A percentile compares a stretch with the other conserved stretches of the same genome.
Evolutionary conservation across 352 stramenopile genomes (phyloP).

Genomic region (Pythium phragmitis): DNA sequence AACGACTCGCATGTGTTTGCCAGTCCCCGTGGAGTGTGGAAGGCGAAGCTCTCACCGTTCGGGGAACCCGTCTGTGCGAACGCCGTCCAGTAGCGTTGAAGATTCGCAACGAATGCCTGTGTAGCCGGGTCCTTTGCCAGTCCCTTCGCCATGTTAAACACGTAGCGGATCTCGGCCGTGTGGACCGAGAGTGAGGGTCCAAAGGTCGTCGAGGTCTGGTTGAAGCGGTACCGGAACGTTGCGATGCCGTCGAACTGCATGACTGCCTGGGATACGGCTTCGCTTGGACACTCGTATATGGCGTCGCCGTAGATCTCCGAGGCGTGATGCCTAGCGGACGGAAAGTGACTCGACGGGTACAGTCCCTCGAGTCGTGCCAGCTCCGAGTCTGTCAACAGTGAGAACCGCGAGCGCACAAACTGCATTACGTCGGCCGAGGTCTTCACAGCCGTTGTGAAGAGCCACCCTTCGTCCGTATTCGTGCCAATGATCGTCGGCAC

Average conservation of each 20-base stretch:
- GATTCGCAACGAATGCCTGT: neutral
- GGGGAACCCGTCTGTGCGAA: conserved; percentile 12
- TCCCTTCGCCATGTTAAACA: neutral
- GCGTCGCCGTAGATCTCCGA: conserved; percentile 11
- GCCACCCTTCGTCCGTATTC: conserved; percentile 19
- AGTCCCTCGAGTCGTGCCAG: conserved; percentile 1
- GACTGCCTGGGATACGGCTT: neutral
- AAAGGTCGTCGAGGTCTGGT: conserved; percentile 2
- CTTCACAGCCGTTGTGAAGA: conserved; percentile 2
- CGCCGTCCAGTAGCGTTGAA: conserved; percentile 17
- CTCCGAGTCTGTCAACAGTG: conserved; percentile 2
- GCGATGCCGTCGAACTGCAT: neutral
- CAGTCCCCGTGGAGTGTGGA: no score
- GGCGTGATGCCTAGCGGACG: conserved; percentile 3
- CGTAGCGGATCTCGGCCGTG: conserved; percentile 14
- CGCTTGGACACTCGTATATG: conserved; percentile 19
- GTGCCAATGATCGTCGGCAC: conserved; percentile 19
- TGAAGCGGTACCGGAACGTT: conserved; percentile 20
- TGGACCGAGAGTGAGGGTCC: conserved; percentile 10
- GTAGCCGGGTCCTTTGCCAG: neutral
- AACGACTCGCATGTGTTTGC: no score
- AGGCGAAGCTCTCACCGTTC: neutral
- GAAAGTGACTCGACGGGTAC: conserved; percentile 9
- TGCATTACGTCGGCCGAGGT: neutral
- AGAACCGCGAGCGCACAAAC: conserved; percentile 2